These are phyloP conservation scores for Myxozyma kluyveri DNA, from an alignment of 805 yeast species.

Conservation along the genomic window DNA sequence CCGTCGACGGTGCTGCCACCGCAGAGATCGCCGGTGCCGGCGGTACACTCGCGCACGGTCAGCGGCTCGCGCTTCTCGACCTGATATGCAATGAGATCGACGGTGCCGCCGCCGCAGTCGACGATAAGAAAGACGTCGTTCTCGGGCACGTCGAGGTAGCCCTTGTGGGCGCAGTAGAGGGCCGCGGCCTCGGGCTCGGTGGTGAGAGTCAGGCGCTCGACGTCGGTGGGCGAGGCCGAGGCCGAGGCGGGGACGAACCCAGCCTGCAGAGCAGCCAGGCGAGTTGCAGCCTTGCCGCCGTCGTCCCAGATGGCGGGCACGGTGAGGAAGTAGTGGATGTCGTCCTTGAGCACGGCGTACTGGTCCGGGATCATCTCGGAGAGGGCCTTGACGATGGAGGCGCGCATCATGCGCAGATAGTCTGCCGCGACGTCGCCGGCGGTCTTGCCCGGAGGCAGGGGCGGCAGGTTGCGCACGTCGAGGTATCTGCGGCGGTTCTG, in stretches of 20 bases:
- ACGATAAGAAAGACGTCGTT: constrained; percentile 22
- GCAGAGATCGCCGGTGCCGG: constrained; percentile 24
- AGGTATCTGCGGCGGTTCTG: not conserved
- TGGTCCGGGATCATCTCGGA: not conserved
- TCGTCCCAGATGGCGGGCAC: constrained; percentile 30
- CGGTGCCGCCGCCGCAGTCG: constrained; percentile 30
- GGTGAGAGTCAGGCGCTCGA: constrained; percentile 19
- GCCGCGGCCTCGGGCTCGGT: constrained; percentile 31
- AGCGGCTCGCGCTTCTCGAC: constrained; percentile 25
- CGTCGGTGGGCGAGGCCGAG: too few species aligned
- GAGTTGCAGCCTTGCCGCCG: constrained; percentile 18
- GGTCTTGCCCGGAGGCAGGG: constrained; percentile 21
- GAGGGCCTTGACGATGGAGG: constrained; percentile 8
- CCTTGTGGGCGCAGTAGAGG: constrained; percentile 19
- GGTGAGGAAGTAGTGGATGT: constrained; percentile 21
- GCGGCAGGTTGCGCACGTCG: not conserved
- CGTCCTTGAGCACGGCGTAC: not conserved
- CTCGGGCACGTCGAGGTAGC: constrained; percentile 4
- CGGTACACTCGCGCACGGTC: constrained; percentile 23
- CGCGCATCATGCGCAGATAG: constrained; percentile 10
- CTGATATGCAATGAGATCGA: constrained; percentile 27
- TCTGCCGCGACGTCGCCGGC: constrained; percentile 25
- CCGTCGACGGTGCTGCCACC: constrained; percentile 16
- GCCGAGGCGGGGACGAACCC: too few species aligned
- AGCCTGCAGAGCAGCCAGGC: constrained; percentile 25